These are phyloP conservation scores for Claviceps purpurea DNA, from an alignment of 2,329 filamentous ascomycete genomes.

Conservation along the genomic window DNA sequence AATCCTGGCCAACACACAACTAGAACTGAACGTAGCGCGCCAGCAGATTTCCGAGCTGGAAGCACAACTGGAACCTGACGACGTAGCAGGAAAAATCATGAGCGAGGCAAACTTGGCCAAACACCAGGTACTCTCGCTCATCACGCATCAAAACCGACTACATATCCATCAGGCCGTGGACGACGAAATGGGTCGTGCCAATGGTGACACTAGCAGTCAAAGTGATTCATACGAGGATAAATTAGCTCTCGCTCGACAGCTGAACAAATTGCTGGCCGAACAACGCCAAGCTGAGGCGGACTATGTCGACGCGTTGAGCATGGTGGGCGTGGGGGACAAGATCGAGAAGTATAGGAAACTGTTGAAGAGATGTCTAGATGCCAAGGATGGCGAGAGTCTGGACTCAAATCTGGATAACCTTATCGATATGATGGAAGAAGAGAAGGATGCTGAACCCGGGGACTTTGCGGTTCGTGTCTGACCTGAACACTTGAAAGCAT, in stretches of 20 bases:
- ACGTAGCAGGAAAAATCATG: slow-evolving; percentile 34
- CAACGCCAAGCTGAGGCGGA: slow-evolving; percentile 50
- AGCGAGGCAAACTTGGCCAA: slow-evolving; percentile 37
- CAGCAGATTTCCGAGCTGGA: slow-evolving; percentile 48
- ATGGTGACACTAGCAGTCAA: slow-evolving; percentile 28
- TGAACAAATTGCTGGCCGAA: slow-evolving; percentile 43
- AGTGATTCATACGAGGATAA: slow-evolving; percentile 41
- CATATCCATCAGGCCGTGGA: slow-evolving; percentile 40
- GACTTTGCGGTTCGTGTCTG: slow-evolving; percentile 14
- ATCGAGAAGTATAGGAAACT: slow-evolving; percentile 61
- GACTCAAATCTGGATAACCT: slow-evolving; percentile 50
- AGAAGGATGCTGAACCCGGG: slow-evolving; percentile 25
- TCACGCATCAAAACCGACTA: slow-evolving; percentile 39
- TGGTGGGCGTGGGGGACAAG: slow-evolving; percentile 58
- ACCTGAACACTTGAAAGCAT: slow-evolving; percentile 15
- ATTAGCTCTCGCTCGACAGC: slow-evolving; percentile 41
- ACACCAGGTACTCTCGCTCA: slow-evolving; percentile 34
- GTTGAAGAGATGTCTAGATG: slow-evolving; percentile 53
- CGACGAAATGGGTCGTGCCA: slow-evolving; percentile 33
- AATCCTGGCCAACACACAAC: slow-evolving; percentile 52
- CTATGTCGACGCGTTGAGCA: slow-evolving; percentile 54
- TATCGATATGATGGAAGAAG: slow-evolving; percentile 51
- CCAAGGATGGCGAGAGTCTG: slow-evolving; percentile 52
- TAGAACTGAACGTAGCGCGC: slow-evolving; percentile 49
- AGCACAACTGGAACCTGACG: slow-evolving; percentile 39